Evolutionary conservation across 2,329 filamentous ascomycete genomes (phyloP).

Genomic region (Aspergillus latus): DNA sequence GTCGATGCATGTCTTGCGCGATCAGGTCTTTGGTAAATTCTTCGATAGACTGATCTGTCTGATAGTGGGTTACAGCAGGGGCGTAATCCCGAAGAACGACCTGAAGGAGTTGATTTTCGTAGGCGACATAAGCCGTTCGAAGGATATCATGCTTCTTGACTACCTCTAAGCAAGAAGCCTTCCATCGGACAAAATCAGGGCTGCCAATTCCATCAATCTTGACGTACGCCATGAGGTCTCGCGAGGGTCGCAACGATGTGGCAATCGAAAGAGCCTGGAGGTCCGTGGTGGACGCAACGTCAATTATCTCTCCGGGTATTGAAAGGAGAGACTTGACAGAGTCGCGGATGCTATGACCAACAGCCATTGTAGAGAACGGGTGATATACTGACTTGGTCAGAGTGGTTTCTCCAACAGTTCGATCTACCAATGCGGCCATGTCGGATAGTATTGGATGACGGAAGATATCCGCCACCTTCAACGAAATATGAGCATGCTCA

Average conservation of each 20-base stretch:
- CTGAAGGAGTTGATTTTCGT: slow-evolving; percentile 5
- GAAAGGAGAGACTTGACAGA: background rate
- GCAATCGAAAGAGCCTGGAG: slow-evolving; percentile 4
- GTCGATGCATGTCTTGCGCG: slow-evolving; percentile 2
- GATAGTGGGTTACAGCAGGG: background rate
- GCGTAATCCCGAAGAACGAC: background rate
- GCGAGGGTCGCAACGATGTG: slow-evolving; percentile 5
- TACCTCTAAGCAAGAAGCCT: slow-evolving; percentile 2
- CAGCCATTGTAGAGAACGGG: background rate
- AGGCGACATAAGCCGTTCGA: background rate
- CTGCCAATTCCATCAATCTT: background rate
- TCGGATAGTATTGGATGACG: background rate
- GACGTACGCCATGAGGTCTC: slow-evolving; percentile 8
- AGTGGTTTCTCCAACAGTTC: background rate
- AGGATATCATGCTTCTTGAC: slow-evolving; percentile 7
- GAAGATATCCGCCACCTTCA: background rate
- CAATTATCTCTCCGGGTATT: background rate
- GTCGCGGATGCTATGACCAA: background rate
- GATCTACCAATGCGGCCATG: background rate
- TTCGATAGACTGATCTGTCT: slow-evolving; percentile 4
- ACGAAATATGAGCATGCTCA: background rate
- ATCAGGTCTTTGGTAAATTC: slow-evolving; percentile 3
- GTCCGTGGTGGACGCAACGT: slow-evolving; percentile 3
- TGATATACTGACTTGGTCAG: background rate
- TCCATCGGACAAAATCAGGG: slow-evolving; percentile 3